Percentiles rank a stretch among this genome's conserved stretches.
Evolutionary conservation across 345 rosid genomes (phyloP).

Genomic region (Toxicodendron radicans): DNA sequence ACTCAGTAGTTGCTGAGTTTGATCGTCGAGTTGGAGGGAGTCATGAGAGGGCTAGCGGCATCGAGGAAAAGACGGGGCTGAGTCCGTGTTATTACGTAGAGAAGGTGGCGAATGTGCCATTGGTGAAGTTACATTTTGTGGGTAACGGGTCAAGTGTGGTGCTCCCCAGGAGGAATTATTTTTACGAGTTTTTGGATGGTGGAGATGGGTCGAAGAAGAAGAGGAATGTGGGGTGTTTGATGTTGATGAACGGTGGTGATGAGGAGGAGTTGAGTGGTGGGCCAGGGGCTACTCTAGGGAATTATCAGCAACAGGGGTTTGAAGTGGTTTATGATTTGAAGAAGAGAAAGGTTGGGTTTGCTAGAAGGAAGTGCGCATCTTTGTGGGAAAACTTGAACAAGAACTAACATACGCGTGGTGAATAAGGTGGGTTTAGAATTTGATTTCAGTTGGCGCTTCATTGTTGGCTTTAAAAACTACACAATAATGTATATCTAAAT

Average conservation of each 20-base stretch:
- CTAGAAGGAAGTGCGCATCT: constrained; percentile 77
- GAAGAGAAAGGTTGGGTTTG: constrained; percentile 76
- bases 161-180: constrained; percentile 80
- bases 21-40: constrained; percentile 53
- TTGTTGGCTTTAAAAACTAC: constrained; percentile 19
- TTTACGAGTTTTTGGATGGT: constrained; percentile 71
- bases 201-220: constrained; percentile 42
- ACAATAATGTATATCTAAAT: constrained; percentile 16
- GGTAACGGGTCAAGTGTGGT: constrained; percentile 73
- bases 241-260: constrained; percentile 93
- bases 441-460: constrained; percentile 22
- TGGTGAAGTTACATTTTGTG: constrained; percentile 55
- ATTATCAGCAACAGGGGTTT: constrained; percentile 94
- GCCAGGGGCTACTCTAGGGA: constrained; percentile 77
- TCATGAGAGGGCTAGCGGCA: constrained; percentile 52
- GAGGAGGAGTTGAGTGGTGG: constrained; percentile 75
- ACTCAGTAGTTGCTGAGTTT: constrained; percentile 63
- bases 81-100: constrained; percentile 71
- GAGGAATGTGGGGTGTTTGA: constrained; percentile 74
- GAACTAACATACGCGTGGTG: constrained; percentile 29
- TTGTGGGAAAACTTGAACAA: constrained; percentile 72
- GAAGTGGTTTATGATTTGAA: constrained; percentile 90
- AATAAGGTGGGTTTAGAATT: background rate
- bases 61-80: constrained; percentile 71
- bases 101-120: constrained; percentile 47